Evolutionary conservation across 495 filamentous ascomycete species (phyloP).

Genomic region (Tuber umbilicatum): DNA sequence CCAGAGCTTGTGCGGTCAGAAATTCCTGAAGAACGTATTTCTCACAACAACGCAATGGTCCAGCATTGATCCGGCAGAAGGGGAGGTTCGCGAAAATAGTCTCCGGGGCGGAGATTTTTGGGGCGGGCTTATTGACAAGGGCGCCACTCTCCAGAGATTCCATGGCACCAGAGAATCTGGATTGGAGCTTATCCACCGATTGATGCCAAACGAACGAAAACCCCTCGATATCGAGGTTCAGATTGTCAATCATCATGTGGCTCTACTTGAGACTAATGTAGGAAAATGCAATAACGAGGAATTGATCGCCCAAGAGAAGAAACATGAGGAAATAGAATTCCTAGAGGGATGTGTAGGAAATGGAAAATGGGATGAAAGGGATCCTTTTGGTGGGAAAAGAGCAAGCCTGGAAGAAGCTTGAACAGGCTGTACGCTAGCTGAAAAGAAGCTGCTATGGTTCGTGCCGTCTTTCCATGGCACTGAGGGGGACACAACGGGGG

Average conservation of each 20-base stretch:
- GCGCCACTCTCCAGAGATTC: conserved; percentile 35
- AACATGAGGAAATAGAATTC: background rate
- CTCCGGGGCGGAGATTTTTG: conserved; percentile 46
- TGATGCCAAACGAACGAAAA: conserved; percentile 15
- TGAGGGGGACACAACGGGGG: no score
- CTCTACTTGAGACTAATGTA: conserved; percentile 43
- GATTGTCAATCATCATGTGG: conserved; percentile 40
- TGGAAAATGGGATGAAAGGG: background rate
- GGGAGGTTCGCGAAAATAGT: conserved; percentile 41
- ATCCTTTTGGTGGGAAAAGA: no score
- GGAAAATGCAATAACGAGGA: conserved; percentile 40
- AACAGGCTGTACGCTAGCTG: no score
- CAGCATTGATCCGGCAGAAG: conserved; percentile 9
- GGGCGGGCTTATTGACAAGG: conserved; percentile 41
- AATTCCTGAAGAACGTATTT: conserved; percentile 43
- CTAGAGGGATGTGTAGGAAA: background rate
- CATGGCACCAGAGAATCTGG: conserved; percentile 41
- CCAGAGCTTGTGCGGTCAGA: conserved; percentile 44
- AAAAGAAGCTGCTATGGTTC: no score
- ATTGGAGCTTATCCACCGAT: conserved; percentile 34
- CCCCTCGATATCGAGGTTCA: conserved; percentile 45
- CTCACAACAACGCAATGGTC: conserved; percentile 49
- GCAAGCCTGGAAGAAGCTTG: no score
- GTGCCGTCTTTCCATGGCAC: no score
- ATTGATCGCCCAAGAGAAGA: conserved; percentile 23